phyloP scores from a whole-genome alignment of 106 monocot species.

The Platanthera zijinensis region DNA sequence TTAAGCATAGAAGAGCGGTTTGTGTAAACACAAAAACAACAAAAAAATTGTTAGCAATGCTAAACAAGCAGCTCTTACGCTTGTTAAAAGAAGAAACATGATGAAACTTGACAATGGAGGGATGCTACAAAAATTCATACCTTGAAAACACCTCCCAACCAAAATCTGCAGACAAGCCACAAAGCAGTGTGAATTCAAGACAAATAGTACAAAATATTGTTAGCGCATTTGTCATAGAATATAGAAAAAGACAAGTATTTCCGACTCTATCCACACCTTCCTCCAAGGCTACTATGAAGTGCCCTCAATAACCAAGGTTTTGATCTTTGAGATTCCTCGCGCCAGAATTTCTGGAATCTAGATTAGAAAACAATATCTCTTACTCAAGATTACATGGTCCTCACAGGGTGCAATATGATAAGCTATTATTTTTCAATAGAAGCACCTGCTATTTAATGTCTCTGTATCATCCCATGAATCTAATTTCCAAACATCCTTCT shows the following conservation, averaged over 20 bases:
- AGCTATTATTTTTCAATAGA: conserved; percentile 2
- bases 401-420: neutral
- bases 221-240: neutral
- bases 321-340: conserved; percentile 56
- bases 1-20: neutral
- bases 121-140: conserved; percentile 23
- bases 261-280: conserved; percentile 44
- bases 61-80: neutral
- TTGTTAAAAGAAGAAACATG: neutral
- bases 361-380: conserved; percentile 6
- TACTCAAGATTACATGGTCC: neutral
- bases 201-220: neutral
- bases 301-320: conserved; percentile 94
- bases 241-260: conserved; percentile 1
- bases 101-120: neutral
- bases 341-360: conserved; percentile 85
- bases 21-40: neutral
- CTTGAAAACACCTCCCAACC: conserved; percentile 97
- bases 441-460: conserved; percentile 55
- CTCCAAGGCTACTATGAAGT: conserved; percentile 66
- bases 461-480: conserved; percentile 97
- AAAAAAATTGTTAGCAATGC: neutral
- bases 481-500: conserved; percentile 97
- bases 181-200: neutral
- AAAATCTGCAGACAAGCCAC: conserved; percentile 62